Conservation (phyloP, 2,329 filamentous ascomycete genomes). For the Xylaria sp. region DNA sequence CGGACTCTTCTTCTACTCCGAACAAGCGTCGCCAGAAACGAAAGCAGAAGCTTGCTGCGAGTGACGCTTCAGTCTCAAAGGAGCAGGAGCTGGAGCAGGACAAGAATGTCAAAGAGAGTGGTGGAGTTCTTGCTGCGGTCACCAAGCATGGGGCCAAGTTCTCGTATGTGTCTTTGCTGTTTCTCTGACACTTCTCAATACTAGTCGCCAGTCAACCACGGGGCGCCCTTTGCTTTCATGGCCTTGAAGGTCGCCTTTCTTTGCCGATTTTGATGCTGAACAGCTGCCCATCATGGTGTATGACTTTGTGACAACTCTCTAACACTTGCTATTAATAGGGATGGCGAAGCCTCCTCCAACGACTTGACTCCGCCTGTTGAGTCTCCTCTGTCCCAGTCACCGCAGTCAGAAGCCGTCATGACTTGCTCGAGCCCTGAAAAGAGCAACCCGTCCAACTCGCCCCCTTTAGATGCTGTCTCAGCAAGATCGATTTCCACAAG, state of each 20-base stretch:
- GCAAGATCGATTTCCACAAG: slow-evolving; percentile 31
- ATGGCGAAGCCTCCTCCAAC: slow-evolving; percentile 20
- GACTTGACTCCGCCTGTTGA: slow-evolving; percentile 25
- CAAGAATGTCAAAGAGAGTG: slow-evolving; percentile 33
- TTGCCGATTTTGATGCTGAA: slow-evolving; percentile 9
- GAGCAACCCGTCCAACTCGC: slow-evolving; percentile 26
- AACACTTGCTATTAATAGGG: slow-evolving; percentile 16
- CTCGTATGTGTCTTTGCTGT: slow-evolving; percentile 25
- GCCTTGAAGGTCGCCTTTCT: slow-evolving; percentile 21
- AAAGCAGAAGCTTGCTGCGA: slow-evolving; percentile 31
- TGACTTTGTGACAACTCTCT: slow-evolving; percentile 7
- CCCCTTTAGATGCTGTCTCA: slow-evolving; percentile 30
- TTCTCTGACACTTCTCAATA: slow-evolving; percentile 5
- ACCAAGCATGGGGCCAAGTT: slow-evolving; percentile 34
- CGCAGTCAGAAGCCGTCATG: slow-evolving; percentile 29
- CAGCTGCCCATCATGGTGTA: background rate
- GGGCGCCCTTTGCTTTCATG: background rate
- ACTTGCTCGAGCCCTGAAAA: slow-evolving; percentile 31
- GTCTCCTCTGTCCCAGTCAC: slow-evolving; percentile 27
- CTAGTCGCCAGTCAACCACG: slow-evolving; percentile 3
- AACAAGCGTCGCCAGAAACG: slow-evolving; percentile 28
- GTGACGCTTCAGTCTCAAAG: slow-evolving; percentile 32
- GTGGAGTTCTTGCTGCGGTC: slow-evolving; percentile 34
- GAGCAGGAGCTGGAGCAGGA: slow-evolving; percentile 36
- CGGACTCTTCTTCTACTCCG: slow-evolving; percentile 28